Evolutionary conservation across 148 eudicot genomes (phyloP), one percentile per base, ranked within the genome.

Genomic region (Camellia lanceoleosa): DNA sequence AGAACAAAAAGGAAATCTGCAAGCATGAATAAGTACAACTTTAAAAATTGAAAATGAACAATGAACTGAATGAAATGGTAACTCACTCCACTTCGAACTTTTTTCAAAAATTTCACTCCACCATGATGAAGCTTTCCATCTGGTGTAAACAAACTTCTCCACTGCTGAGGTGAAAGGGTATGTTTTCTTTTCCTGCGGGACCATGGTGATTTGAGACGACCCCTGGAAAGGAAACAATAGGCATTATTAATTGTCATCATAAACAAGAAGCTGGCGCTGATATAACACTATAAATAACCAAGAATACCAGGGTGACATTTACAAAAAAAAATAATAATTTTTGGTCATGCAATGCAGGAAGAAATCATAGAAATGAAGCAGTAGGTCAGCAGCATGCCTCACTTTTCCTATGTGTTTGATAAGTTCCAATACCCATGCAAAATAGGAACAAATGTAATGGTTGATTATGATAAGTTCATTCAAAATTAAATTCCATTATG

Each of bases 121-220:
- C 91, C 89, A 82, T 88, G 93, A 81, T 87, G 93, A 42, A 92
- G 92, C 80, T 87, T 93, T 51, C 98, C 97, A 62, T 93, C 94
- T 59, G 91, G 80, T 30, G 92, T 84, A 87, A 95, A 93, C 61
- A 88, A 79, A 78, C 83, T 87, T 86, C 83, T 90, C 98, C 98
- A 95, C 43, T 90, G 93, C 68, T 84, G 90, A 75, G 90, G 82
- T 80, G 91, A 85, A 55, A 95, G 92, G 64, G 84, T 90, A 68
- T 82, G 91, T 83, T 95, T 95, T 82, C 97, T 88, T 84, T 87
- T 92, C 85, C 89, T 89, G 63, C 97, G 97, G 51, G 97, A 93
- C 98, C 98, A 95, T 81, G 98, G 98, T 64, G 98, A 95, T 85
- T 93, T 93, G 71, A 92, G 92, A 76, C 85, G 90, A 80, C 89